Evolutionary conservation across 2,329 filamentous ascomycete species (phyloP), one percentile per base, ranked within the genome.

Genomic region (Fusarium dlaminii): DNA sequence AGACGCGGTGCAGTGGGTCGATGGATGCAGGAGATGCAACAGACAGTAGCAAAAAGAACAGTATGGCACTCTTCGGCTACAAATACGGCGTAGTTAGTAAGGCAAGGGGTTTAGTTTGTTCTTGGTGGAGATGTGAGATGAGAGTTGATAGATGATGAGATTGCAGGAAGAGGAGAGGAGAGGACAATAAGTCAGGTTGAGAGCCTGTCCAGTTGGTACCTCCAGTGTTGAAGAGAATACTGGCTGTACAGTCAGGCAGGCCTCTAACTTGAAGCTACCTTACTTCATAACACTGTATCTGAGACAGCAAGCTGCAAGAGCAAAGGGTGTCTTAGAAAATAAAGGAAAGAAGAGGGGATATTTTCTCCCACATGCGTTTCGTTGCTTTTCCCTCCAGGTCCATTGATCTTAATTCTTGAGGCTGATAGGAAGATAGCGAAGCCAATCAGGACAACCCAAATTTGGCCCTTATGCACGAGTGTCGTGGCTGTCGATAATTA

Each of bases 401-500:
- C 30, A 61, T 61, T 56, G 48, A 27, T 40, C 39, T 56, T 45
- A 42, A 65, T 64, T 39, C 57, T 43, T 69, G 49, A 58, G 64
- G 55, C 51, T 66, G 49, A 70, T 70, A 48, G 74, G 49, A 72
- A 62, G 32, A n/a, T 43, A 36, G 32, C 32, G 32, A 70, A 70
- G 29, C 67, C 67, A 70, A 70, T 70, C 59, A 43, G 68, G 61
- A 59, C 59, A 68, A 54, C 46, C 42, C 20, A 65, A 61, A 60
- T 54, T 62, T 75, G 58, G 58, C 40, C 51, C 48, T 66, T 56
- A 82, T 85, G 84, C 84, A 86, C 63, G 79, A 81, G 70, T 84
- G 84, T 86, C 85, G 85, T 87, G 85, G 85, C 85, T 84, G 79
- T 79, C 81, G 78, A 81, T 84, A 80, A 55, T 55, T 55, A 55